phyloP scores from a whole-genome alignment of 2,329 filamentous ascomycete species.

The Coniochaeta prunicola region DNA sequence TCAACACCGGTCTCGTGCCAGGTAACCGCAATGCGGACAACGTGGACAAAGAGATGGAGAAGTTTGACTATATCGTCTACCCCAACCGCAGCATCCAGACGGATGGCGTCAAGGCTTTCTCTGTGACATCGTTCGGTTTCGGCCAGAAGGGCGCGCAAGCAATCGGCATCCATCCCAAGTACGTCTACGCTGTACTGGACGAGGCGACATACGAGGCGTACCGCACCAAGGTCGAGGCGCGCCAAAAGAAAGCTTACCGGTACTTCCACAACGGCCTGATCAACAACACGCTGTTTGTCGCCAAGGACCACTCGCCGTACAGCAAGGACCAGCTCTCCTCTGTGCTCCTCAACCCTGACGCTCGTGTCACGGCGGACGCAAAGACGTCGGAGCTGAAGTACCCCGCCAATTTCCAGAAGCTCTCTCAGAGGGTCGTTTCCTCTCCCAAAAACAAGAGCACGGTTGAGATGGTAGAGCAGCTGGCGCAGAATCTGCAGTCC shows the following conservation, averaged over 20 bases:
- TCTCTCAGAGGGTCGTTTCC: constrained; percentile 44
- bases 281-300: constrained; percentile 96
- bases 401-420: constrained; percentile 60
- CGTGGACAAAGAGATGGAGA: constrained; percentile 90
- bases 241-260: constrained; percentile 97
- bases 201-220: constrained; percentile 75
- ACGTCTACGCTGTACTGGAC: constrained; percentile 91
- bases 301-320: constrained; percentile 89
- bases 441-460: constrained; percentile 52
- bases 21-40: constrained; percentile 99
- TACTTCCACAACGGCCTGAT: constrained; percentile 98
- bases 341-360: constrained; percentile 90
- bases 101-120: constrained; percentile 97
- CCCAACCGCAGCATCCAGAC: constrained; percentile 93
- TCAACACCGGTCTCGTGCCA: constrained; percentile 89
- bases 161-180: constrained; percentile 94
- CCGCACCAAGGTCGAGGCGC: constrained; percentile 78
- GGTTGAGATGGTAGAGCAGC: constrained; percentile 67
- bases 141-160: constrained; percentile 98
- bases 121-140: constrained; percentile 97
- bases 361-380: constrained; percentile 78
- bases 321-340: constrained; percentile 77
- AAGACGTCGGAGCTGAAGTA: constrained; percentile 76
- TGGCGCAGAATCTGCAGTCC: constrained; percentile 59
- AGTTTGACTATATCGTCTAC: constrained; percentile 97